A percentile compares a stretch with the other conserved stretches of the same genome.
Evolutionary conservation across 805 yeast species (phyloP).

Genomic region (Wickerhamomyces strasburgensis): DNA sequence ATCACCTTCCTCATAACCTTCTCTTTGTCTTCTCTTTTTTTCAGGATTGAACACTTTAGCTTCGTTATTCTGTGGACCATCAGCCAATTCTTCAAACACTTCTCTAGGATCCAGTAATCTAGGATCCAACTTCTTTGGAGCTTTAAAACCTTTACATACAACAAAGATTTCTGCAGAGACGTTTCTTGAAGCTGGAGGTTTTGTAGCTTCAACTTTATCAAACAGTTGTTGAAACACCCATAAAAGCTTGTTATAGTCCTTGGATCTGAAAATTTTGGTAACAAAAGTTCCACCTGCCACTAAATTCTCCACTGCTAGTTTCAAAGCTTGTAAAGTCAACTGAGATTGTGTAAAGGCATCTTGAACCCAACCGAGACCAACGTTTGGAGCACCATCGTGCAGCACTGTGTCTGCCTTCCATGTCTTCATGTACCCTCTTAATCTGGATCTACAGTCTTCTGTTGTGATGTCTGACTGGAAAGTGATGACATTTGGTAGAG

Average conservation of each 20-base stretch:
- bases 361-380: conserved; percentile 99
- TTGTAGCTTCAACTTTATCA: conserved; percentile 96
- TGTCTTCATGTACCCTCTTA: conserved; percentile 94
- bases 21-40: conserved; percentile 81
- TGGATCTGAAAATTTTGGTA: conserved; percentile 96
- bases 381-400: conserved; percentile 99
- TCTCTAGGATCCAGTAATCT: conserved; percentile 85
- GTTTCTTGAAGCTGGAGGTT: conserved; percentile 98
- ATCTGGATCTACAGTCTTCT: conserved; percentile 91
- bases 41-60: conserved; percentile 95
- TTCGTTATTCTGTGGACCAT: conserved; percentile 72
- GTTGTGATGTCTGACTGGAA: conserved; percentile 97
- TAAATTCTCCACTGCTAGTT: conserved; percentile 89
- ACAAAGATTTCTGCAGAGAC: conserved; percentile 99
- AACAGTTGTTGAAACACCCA: conserved; percentile 97
- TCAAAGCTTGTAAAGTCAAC: conserved; percentile 87
- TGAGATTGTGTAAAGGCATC: conserved; percentile 99
- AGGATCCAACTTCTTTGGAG: conserved; percentile 94
- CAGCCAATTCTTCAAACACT: conserved; percentile 89
- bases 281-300: conserved; percentile 91
- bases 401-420: conserved; percentile 98
- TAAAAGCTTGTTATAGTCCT: conserved; percentile 92
- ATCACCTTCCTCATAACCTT: conserved; percentile 96
- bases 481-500: conserved; percentile 91
- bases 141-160: conserved; percentile 92